Evolutionary conservation across 768 basidiomycete genomes (phyloP).

Genomic region (Tylopilus subfusipes): DNA sequence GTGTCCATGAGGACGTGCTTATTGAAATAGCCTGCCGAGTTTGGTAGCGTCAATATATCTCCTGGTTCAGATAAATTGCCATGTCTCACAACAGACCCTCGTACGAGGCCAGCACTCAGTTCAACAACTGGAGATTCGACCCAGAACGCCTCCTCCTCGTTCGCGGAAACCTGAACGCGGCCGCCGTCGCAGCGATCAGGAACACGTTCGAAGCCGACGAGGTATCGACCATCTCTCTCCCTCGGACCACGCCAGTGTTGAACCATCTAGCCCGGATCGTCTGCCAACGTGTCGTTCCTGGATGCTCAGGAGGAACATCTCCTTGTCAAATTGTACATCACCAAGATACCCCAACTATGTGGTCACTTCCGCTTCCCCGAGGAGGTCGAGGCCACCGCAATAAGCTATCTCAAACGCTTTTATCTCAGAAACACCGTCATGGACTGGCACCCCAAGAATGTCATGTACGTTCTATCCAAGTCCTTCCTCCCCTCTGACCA

Average conservation of each 20-base stretch:
- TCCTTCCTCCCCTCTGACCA: not conserved
- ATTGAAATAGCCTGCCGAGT: not conserved
- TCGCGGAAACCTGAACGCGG: conserved; percentile 65
- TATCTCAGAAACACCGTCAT: conserved; percentile 97
- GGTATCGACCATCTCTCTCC: conserved; percentile 43
- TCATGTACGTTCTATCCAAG: conserved; percentile 66
- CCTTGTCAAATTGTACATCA: conserved; percentile 84
- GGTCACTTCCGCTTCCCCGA: conserved; percentile 85
- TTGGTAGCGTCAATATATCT: not conserved
- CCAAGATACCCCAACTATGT: conserved; percentile 83
- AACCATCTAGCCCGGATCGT: conserved; percentile 64
- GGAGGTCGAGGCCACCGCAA: conserved; percentile 89
- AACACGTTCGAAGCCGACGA: conserved; percentile 74
- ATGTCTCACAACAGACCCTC: conserved; percentile 37
- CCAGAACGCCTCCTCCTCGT: conserved; percentile 55
- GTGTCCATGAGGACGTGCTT: not conserved
- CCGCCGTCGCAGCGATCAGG: conserved; percentile 74
- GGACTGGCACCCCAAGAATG: conserved; percentile 99
- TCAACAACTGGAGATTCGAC: conserved; percentile 87
- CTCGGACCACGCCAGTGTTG: not conserved
- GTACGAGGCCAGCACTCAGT: conserved; percentile 80
- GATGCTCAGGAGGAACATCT: conserved; percentile 81
- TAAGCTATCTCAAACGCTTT: conserved; percentile 92
- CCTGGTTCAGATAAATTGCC: not conserved
- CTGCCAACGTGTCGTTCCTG: conserved; percentile 62